A percentile compares a stretch with the other conserved stretches of the same genome.
phyloP scores from a whole-genome alignment of 1,284 basidiomycete genomes.

The Cryptococcus sp. region DNA sequence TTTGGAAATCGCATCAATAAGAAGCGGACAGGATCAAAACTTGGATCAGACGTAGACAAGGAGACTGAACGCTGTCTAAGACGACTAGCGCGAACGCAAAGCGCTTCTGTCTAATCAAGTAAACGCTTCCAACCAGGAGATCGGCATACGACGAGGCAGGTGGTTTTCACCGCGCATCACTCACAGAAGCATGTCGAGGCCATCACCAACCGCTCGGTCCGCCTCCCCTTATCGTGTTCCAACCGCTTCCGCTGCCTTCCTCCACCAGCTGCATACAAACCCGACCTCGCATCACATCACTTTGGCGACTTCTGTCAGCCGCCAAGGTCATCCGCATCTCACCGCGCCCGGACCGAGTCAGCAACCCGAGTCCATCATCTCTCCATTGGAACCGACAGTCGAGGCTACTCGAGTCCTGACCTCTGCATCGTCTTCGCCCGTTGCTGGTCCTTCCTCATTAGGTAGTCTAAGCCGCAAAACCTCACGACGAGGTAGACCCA shows the following conservation, averaged over 20 bases:
- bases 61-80: no score
- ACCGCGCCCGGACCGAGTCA: conserved; percentile 5
- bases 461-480: conserved; percentile 2
- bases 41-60: no score
- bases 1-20: no score
- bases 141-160: no score
- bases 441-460: conserved; percentile 5
- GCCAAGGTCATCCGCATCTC: conserved; percentile 8
- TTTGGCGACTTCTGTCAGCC: conserved; percentile 24
- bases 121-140: no score
- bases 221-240: conserved; percentile 5
- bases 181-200: no score
- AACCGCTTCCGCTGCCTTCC: conserved; percentile 39
- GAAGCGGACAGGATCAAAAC: no score
- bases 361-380: background rate
- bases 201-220: no score
- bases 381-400: background rate
- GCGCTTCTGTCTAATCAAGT: no score
- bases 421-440: conserved; percentile 1
- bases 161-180: no score
- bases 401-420: background rate
- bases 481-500: conserved; percentile 27
- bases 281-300: conserved; percentile 49
- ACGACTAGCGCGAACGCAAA: no score
- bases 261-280: conserved; percentile 48